These are phyloP conservation scores for Euphorbia schlechtendalii DNA, from an alignment of 441 rosid genomes.

Conservation along the genomic window DNA sequence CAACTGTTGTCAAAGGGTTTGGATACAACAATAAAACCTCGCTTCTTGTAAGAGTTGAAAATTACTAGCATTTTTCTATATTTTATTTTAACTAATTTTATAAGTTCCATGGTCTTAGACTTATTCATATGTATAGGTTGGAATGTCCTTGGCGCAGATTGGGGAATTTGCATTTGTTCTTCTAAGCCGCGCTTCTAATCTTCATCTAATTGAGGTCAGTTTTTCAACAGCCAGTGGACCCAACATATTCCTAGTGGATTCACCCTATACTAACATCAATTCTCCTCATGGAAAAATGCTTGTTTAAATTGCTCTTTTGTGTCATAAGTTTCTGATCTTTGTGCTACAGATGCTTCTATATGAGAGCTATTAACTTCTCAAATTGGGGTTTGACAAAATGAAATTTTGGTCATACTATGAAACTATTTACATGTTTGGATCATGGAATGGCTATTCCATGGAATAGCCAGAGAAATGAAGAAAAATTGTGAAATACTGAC, in stretches of 20 bases:
- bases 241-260: neutral
- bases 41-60: slow-evolving; percentile 62
- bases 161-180: slow-evolving; percentile 98
- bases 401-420: neutral
- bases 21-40: slow-evolving; percentile 90
- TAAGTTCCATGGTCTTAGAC: slow-evolving; percentile 19
- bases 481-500: no score
- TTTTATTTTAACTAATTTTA: slow-evolving; percentile 6
- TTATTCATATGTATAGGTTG: slow-evolving; percentile 53
- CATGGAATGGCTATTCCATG: no score
- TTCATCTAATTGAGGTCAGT: slow-evolving; percentile 84
- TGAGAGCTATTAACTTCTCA: neutral
- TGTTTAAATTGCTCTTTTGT: neutral
- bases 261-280: neutral
- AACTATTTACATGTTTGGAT: no score
- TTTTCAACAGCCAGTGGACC: slow-evolving; percentile 10
- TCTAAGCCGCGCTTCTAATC: slow-evolving; percentile 93
- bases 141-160: slow-evolving; percentile 94
- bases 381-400: neutral
- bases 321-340: neutral
- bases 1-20: slow-evolving; percentile 80
- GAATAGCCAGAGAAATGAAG: no score
- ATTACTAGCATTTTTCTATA: slow-evolving; percentile 5
- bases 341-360: neutral
- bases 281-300: neutral